These are phyloP conservation scores for Fusarium sp. DNA, from an alignment of 2,329 filamentous ascomycete genomes.

Conservation along the genomic window DNA sequence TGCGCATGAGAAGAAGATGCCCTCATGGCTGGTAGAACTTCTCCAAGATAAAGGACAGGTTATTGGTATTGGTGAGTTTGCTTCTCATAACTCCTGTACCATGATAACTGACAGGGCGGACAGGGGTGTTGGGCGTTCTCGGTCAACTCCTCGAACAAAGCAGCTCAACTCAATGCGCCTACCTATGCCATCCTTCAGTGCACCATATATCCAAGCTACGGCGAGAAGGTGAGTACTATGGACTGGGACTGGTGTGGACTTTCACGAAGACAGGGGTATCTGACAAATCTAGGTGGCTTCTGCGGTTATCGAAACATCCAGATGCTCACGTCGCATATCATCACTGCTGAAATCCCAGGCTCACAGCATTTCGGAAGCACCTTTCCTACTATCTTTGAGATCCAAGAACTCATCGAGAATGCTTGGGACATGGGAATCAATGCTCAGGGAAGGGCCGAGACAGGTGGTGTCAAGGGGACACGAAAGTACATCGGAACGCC, in stretches of 20 bases:
- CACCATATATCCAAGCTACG: slow-evolving; percentile 86
- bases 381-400: slow-evolving; percentile 82
- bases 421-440: slow-evolving; percentile 93
- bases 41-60: slow-evolving; percentile 72
- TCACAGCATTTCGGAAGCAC: slow-evolving; percentile 70
- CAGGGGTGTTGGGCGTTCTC: slow-evolving; percentile 73
- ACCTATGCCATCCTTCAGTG: slow-evolving; percentile 82
- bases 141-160: slow-evolving; percentile 76
- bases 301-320: slow-evolving; percentile 97
- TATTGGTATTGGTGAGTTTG: slow-evolving; percentile 63
- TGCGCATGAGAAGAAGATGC: slow-evolving; percentile 82
- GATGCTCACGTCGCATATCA: slow-evolving; percentile 87
- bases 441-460: slow-evolving; percentile 80
- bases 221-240: slow-evolving; percentile 70
- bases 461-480: slow-evolving; percentile 88
- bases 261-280: background rate
- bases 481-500: slow-evolving; percentile 96
- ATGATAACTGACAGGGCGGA: slow-evolving; percentile 41
- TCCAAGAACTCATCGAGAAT: slow-evolving; percentile 88
- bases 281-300: slow-evolving; percentile 76
- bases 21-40: slow-evolving; percentile 74
- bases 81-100: too few relatives aligned
- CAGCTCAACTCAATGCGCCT: slow-evolving; percentile 74
- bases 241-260: background rate
- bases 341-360: slow-evolving; percentile 69